Percentiles rank a stretch among this genome's conserved stretches.
These are phyloP conservation scores for Nadsonia starkeyi-henricii DNA, from an alignment of 1,139 yeast species.

Conservation along the genomic window DNA sequence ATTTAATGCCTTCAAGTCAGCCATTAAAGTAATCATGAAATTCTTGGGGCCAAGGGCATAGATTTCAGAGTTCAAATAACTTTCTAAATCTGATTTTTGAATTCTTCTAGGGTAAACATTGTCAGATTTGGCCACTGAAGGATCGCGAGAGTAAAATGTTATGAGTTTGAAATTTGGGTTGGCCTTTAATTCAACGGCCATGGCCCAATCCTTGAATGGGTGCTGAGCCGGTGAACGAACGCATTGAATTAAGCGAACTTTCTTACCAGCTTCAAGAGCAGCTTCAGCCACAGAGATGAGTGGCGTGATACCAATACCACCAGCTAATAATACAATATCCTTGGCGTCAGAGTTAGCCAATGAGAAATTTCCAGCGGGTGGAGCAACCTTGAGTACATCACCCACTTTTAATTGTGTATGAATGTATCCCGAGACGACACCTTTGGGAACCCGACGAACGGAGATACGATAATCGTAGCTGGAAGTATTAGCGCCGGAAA, in stretches of 20 bases:
- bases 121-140: slow-evolving; percentile 4
- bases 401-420: slow-evolving; percentile 40
- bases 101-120: slow-evolving; percentile 9
- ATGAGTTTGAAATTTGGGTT: slow-evolving; percentile 11
- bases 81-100: slow-evolving; percentile 10
- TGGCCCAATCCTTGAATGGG: slow-evolving; percentile 14
- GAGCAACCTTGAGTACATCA: slow-evolving; percentile 35
- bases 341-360: slow-evolving; percentile 21
- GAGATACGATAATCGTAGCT: slow-evolving; percentile 40
- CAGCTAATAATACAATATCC: slow-evolving; percentile 36
- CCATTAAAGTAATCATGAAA: slow-evolving; percentile 10
- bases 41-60: slow-evolving; percentile 15
- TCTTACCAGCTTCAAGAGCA: slow-evolving; percentile 15
- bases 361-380: slow-evolving; percentile 47
- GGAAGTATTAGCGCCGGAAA: slow-evolving; percentile 24
- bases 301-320: slow-evolving; percentile 64
- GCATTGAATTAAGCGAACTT: slow-evolving; percentile 13
- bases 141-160: slow-evolving; percentile 10
- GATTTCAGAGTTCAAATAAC: slow-evolving; percentile 7
- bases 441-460: slow-evolving; percentile 35
- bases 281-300: slow-evolving; percentile 36
- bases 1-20: background rate
- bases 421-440: slow-evolving; percentile 39
- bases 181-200: too few species aligned
- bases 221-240: slow-evolving; percentile 11